phyloP scores from a whole-genome alignment of 495 filamentous ascomycete genomes.

The Aspergillus hancockii region DNA sequence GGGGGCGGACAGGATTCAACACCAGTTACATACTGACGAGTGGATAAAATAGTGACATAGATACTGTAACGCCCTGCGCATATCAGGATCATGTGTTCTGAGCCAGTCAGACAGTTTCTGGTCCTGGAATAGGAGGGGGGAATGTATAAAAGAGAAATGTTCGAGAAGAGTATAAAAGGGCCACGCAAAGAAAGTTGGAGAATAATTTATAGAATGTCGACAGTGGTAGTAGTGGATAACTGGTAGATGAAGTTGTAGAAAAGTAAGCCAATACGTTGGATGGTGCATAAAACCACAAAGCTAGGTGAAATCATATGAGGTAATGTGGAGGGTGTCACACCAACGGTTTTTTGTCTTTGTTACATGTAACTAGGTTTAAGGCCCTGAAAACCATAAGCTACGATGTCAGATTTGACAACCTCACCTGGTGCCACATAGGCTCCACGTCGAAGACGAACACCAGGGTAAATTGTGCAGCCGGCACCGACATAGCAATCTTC shows the following conservation, averaged over 20 bases:
- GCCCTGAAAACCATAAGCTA: conserved; percentile 48
- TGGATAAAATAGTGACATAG: background rate
- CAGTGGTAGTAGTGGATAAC: background rate
- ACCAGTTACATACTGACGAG: background rate
- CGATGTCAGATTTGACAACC: conserved; percentile 47
- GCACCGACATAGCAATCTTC: conserved; percentile 90
- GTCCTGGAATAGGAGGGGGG: background rate
- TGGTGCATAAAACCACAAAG: background rate
- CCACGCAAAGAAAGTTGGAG: background rate
- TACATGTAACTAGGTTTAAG: conserved; percentile 47
- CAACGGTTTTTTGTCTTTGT: conserved; percentile 3
- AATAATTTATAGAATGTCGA: background rate
- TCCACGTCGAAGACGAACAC: conserved; percentile 44
- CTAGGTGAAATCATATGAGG: background rate
- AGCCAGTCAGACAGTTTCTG: conserved; percentile 9
- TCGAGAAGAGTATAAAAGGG: conserved; percentile 3
- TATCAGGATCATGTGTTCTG: conserved; percentile 4
- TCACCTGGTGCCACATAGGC: conserved; percentile 50
- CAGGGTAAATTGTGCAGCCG: conserved; percentile 76
- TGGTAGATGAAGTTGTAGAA: background rate
- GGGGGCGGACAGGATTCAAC: background rate
- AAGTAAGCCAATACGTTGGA: background rate
- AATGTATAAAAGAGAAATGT: conserved; percentile 6
- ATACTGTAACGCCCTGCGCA: background rate
- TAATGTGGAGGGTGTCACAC: background rate